Base-by-base conservation (phyloP, 2,329 filamentous ascomycete genomes). In the Sarocladium kiliense region DNA sequence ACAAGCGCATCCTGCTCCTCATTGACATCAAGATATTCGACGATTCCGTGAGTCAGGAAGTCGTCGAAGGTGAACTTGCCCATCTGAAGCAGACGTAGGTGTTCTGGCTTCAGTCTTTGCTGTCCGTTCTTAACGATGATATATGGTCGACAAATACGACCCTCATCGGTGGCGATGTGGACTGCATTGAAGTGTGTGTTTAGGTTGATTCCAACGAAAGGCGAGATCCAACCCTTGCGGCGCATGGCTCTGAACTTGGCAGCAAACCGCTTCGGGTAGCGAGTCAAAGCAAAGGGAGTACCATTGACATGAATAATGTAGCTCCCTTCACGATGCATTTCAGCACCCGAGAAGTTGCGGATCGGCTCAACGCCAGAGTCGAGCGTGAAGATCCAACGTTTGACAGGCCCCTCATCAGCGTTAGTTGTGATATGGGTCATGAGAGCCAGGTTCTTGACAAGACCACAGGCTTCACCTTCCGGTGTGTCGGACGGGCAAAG, bases 371-470 rank as follows among this genome's bases (percentile, higher is more conserved):
- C 88, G 56, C 93, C 89, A 2, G 90, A 87, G 44, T 96, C 92
- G 25, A 97, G 79, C 55, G 89, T 86, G 66, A 92, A 94, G 1
- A 97, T 86, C 68, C 95, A 85, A 64, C 90, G 87, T 64, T 86
- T 87, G 16, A 99, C 89, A 1, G 94, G 92, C 18, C 85, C 90
- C 67, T 97, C 94, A 56, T 97, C 91, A 56, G 96, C 91, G 60
- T 96, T 91, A 1, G 94, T 99, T 1, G 94, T 99, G 63, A 99
- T 97, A 66, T 99, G 95, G 53, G 95, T 99, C 94, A 99, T 99
- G 56, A 99, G 78, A 9, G 94, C 94, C 75, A 99, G 73, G 66
- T 99, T 99, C 78, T 99, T 99, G 63, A 99, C 92, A 56, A 99
- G 75, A 79, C 94, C 94, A 74, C 94, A 99, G 11, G 94, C 92